Conservation (phyloP, 2,329 filamentous ascomycete species). For the Simplicillium aogashimaense region DNA sequence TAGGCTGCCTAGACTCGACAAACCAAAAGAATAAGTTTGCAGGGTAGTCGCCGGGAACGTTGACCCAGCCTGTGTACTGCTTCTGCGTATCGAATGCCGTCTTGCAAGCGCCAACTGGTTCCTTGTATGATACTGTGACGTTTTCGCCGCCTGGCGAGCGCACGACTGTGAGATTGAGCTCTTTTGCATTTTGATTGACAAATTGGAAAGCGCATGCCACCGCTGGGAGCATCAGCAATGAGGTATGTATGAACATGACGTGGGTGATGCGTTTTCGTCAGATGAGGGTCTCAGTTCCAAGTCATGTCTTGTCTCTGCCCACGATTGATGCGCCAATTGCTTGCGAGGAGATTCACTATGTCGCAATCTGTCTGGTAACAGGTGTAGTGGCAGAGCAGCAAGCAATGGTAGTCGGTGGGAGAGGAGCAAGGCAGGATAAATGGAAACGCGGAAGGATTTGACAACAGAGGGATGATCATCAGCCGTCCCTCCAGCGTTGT, state of each 20-base stretch:
- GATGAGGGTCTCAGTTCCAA: no score
- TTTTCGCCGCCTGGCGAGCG: slow-evolving; percentile 51
- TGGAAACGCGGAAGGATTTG: no score
- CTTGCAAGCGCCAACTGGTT: slow-evolving; percentile 48
- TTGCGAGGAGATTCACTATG: no score
- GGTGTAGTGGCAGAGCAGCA: no score
- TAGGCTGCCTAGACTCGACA: slow-evolving; percentile 31
- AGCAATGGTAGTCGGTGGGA: no score
- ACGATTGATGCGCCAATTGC: no score
- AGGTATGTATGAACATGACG: not conserved
- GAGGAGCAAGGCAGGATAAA: no score
- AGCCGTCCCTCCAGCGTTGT: no score
- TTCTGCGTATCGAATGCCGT: slow-evolving; percentile 56
- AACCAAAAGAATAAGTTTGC: slow-evolving; percentile 45
- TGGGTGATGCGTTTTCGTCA: not conserved
- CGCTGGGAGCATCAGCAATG: slow-evolving; percentile 11
- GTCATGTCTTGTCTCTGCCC: no score
- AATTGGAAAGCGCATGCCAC: slow-evolving; percentile 20
- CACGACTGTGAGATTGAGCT: slow-evolving; percentile 42
- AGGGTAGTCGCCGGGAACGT: slow-evolving; percentile 42
- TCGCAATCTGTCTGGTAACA: no score
- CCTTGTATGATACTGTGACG: slow-evolving; percentile 60
- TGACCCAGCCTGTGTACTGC: slow-evolving; percentile 63
- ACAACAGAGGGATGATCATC: no score
- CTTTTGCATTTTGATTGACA: slow-evolving; percentile 16